Base-by-base conservation (phyloP, 352 stramenopile species). In the Pythium aristosporum region DNA sequence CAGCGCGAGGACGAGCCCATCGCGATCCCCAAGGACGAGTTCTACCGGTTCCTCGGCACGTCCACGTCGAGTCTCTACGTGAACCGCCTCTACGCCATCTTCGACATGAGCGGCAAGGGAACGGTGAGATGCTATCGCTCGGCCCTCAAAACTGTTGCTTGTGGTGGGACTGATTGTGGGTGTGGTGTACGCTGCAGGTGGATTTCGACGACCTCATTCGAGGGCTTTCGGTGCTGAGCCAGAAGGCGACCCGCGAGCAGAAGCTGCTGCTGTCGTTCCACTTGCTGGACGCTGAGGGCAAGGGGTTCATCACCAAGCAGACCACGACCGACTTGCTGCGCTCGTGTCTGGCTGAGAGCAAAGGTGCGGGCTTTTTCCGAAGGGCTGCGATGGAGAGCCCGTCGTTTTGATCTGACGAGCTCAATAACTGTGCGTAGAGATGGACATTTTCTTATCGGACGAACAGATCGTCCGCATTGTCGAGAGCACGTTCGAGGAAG, bases 231-330 rank as follows among this genome's bases (percentile, higher is more conserved):
- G 73, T 95, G 32, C 72, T 95, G 46, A 95, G 85, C 68, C 84
- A 92, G 66, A 92, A 95, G 56, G 87, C 87, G 5, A 88, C 85
- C 34, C 84, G 85, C 48, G 87, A 95, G 69, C 85, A 95, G 64
- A 95, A 95, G 70, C 75, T 95, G 41, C 80, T 91, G 73, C 69
- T 95, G 53, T 91, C 87, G 39, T 95, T 95, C 72, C 88, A 92
- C 56, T 54, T 92, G 58, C 69, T 95, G 39, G 87, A 95, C 65
- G 80, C 80, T 0, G 71, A 90, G n/a, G 80, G 80, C 53, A 90
- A 79, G 39, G 87, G 87, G 1, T 93, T 84, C 60, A 95, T 95
- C 64, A 84, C 79, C 32, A 91, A 91, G 67, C 81, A 88, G 57
- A 92, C 85, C 65, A 95, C 87, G 34, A 93, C 82, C 25, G 79